Percentiles rank a stretch among this genome's conserved stretches.
phyloP scores from a whole-genome alignment of 306 rosid genomes.

The Casuarina cunninghamiana region DNA sequence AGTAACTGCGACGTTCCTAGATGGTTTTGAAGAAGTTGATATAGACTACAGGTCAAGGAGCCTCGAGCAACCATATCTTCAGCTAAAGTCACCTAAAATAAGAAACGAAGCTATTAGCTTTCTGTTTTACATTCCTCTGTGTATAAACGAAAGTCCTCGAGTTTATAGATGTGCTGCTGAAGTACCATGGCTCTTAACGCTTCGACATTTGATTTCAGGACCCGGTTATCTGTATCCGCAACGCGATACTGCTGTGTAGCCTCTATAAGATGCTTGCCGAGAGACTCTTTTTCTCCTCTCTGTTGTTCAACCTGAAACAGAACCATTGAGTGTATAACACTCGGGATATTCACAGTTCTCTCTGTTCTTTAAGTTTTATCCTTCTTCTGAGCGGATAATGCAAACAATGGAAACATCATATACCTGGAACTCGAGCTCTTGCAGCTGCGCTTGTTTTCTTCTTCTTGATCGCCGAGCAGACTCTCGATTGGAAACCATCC shows the following conservation, averaged over 20 bases:
- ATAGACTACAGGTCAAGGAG: slow-evolving; percentile 49
- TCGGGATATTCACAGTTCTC: neutral
- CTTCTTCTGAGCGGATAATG: neutral
- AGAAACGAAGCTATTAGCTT: neutral
- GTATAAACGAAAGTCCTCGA: neutral
- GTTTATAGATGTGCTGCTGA: neutral
- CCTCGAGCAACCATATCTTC: slow-evolving; percentile 88
- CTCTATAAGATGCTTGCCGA: slow-evolving; percentile 56
- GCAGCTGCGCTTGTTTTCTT: slow-evolving; percentile 74
- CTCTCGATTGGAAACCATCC: slow-evolving; percentile 76
- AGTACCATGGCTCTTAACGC: slow-evolving; percentile 94
- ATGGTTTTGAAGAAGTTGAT: slow-evolving; percentile 60
- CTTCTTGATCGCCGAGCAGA: slow-evolving; percentile 87
- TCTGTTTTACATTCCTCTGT: neutral
- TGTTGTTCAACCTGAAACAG: slow-evolving; percentile 60
- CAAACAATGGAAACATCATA: neutral
- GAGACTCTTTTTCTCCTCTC: slow-evolving; percentile 59
- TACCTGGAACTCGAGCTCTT: slow-evolving; percentile 82
- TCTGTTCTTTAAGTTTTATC: neutral
- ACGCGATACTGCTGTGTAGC: slow-evolving; percentile 67
- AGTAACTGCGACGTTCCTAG: slow-evolving; percentile 45
- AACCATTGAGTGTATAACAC: neutral
- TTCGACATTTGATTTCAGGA: slow-evolving; percentile 80
- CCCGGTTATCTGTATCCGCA: slow-evolving; percentile 76
- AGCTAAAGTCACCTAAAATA: slow-evolving; percentile 80